These are phyloP conservation scores for Monoraphidium neglectum DNA, from an alignment of 139 green algal species.

Conservation along the genomic window DNA sequence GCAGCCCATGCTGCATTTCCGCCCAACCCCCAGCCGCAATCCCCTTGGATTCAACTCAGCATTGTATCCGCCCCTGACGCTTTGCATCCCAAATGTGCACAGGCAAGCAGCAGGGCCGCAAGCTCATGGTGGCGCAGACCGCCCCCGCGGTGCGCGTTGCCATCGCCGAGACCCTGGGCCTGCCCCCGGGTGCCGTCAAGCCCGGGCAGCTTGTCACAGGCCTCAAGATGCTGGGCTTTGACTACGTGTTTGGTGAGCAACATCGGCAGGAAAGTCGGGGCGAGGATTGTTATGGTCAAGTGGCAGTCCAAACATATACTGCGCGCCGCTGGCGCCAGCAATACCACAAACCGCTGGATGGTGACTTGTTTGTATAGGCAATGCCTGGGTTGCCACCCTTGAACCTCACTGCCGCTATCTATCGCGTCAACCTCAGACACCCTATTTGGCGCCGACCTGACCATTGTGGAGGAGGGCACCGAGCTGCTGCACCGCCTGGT, in stretches of 20 bases:
- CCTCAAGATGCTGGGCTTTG: slow-evolving; percentile 57
- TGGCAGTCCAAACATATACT: no score
- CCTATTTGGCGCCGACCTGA: slow-evolving; percentile 68
- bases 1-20: neutral
- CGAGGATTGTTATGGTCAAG: no score
- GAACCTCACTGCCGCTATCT: no score
- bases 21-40: neutral
- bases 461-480: slow-evolving; percentile 77
- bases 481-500: slow-evolving; percentile 63
- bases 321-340: no score
- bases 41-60: no score
- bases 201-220: slow-evolving; percentile 53
- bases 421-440: slow-evolving; percentile 53
- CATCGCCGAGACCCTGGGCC: slow-evolving; percentile 56
- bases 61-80: no score
- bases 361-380: no score
- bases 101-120: slow-evolving; percentile 12
- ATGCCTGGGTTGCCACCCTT: no score
- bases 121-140: slow-evolving; percentile 43
- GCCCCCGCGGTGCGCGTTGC: slow-evolving; percentile 60
- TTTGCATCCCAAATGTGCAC: no score
- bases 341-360: no score
- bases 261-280: no score
- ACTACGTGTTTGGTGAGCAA: slow-evolving; percentile 55
- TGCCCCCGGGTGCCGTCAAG: slow-evolving; percentile 33